phyloP scores from a whole-genome alignment of 495 filamentous ascomycete species.

The Emericellopsis terricola region DNA sequence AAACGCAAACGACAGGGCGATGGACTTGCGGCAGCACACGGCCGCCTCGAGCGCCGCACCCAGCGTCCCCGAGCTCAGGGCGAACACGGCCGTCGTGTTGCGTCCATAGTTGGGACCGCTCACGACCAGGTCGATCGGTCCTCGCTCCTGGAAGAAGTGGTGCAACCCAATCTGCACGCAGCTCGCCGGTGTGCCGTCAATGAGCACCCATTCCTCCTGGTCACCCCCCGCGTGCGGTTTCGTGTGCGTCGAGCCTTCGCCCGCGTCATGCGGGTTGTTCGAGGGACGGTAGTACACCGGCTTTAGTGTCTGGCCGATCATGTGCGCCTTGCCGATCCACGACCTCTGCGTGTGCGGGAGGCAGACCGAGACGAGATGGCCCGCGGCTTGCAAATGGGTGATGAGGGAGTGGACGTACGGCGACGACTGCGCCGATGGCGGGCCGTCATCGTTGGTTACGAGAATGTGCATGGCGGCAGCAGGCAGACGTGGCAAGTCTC shows the following conservation, averaged over 20 bases:
- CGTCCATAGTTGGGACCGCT: conserved; percentile 89
- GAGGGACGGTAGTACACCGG: conserved; percentile 73
- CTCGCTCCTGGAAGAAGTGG: conserved; percentile 68
- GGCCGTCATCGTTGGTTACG: conserved; percentile 79
- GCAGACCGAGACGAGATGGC: conserved; percentile 74
- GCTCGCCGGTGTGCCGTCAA: conserved; percentile 73
- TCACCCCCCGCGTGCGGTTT: conserved; percentile 32
- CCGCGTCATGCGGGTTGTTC: conserved; percentile 25
- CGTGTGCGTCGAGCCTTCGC: conserved; percentile 42
- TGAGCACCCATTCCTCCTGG: conserved; percentile 80
- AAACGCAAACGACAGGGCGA: conserved; percentile 82
- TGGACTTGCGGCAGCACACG: conserved; percentile 54
- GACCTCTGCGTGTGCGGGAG: conserved; percentile 83
- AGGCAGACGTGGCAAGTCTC: no score
- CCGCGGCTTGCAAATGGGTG: conserved; percentile 51
- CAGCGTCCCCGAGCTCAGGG: conserved; percentile 75
- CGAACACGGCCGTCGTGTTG: conserved; percentile 84
- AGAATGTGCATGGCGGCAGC: conserved; percentile 21
- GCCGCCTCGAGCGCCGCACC: conserved; percentile 87
- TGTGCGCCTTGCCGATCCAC: conserved; percentile 96
- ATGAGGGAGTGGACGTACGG: conserved; percentile 87
- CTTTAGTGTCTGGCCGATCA: conserved; percentile 68
- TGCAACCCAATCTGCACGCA: conserved; percentile 82
- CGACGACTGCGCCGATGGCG: conserved; percentile 75
- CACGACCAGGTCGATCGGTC: conserved; percentile 69